A percentile compares a stretch with the other conserved stretches of the same genome.
phyloP scores from a whole-genome alignment of 2,329 filamentous ascomycete species.

The Dactylellina sp. region DNA sequence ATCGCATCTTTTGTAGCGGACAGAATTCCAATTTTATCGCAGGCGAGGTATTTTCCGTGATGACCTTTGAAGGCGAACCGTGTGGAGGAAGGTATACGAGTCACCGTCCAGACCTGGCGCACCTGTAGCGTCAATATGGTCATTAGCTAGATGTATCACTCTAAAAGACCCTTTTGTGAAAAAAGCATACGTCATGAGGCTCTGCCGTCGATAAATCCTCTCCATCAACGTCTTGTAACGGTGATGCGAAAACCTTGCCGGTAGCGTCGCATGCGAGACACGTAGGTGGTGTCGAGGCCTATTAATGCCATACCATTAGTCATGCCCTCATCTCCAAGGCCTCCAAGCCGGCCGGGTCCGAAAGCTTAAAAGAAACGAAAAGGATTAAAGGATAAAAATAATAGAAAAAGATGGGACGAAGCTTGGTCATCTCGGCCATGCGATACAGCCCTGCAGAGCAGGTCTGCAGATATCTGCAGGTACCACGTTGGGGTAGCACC shows the following conservation, averaged over 20 bases:
- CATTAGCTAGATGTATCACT: slow-evolving; percentile 14
- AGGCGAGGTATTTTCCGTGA: slow-evolving; percentile 88
- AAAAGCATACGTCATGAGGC: slow-evolving; percentile 80
- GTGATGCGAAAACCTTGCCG: slow-evolving; percentile 84
- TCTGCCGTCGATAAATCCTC: slow-evolving; percentile 85
- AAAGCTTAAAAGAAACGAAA: slow-evolving; percentile 8
- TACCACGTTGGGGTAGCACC: slow-evolving; percentile 24
- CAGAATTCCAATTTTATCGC: slow-evolving; percentile 83
- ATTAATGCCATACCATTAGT: slow-evolving; percentile 61
- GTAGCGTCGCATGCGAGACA: slow-evolving; percentile 86
- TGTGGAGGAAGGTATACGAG: slow-evolving; percentile 82
- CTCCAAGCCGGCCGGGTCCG: neutral
- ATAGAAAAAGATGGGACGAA: slow-evolving; percentile 50
- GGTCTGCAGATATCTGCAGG: slow-evolving; percentile 52
- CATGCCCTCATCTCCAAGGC: slow-evolving; percentile 68
- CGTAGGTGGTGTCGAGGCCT: slow-evolving; percentile 74
- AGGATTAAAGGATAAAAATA: neutral
- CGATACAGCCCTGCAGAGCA: slow-evolving; percentile 39
- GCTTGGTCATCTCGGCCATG: slow-evolving; percentile 31
- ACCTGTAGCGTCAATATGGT: slow-evolving; percentile 19
- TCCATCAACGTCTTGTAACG: slow-evolving; percentile 89
- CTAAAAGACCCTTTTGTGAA: neutral
- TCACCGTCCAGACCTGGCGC: slow-evolving; percentile 89
- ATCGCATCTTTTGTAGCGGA: slow-evolving; percentile 84
- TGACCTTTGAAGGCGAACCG: slow-evolving; percentile 87